Evolutionary conservation across 768 basidiomycete species (phyloP), one percentile per base, ranked within the genome.

Genomic region (Russula emetica): DNA sequence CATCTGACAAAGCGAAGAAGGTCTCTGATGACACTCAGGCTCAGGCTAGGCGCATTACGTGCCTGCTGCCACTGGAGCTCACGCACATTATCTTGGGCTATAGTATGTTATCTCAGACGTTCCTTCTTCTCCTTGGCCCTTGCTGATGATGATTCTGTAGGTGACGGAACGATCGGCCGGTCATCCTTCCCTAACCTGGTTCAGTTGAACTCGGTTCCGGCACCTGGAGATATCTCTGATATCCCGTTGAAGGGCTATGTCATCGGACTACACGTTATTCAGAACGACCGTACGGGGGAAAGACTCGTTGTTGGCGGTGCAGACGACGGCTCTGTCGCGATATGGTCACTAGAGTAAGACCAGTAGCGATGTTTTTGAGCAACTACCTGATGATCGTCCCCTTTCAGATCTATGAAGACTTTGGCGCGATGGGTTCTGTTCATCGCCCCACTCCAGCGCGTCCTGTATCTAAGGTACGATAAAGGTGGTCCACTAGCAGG

Each of bases 401-500:
- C 57, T 52, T 20, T 24, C 64, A 92, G 91, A 53, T 78, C 83
- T 51, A 79, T 92, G 61, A 79, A 83, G 60, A 76, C 89, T 6
- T 79, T 83, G 58, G 88, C 86, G 2, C 80, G 83, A 1, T 94
- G 90, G 85, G 85, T 82, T 0, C 71, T 88, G 11, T 94, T 95
- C 72, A 81, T 82, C 4, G 79, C 83, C 1, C 86, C 87, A 1
- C 79, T 97, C 13, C 68, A 72, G 11, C 75, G 79, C 16, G 84
- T 90, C 26, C 74, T 89, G 1, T 80, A 83, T 62, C 76, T 92
- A 45, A 75, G 77, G 8, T 77, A 81, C 34, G 80, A 83, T 22
- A 74, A 76, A 18, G 76, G 76, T 2, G 85, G 86, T 0, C 79
- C 85, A 7, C 71, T 95, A 26, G 78, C 79, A 51, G 88, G 85